Evolutionary conservation across 2,329 filamentous ascomycete species (phyloP).

Genomic region (Setomelanomma holmii): DNA sequence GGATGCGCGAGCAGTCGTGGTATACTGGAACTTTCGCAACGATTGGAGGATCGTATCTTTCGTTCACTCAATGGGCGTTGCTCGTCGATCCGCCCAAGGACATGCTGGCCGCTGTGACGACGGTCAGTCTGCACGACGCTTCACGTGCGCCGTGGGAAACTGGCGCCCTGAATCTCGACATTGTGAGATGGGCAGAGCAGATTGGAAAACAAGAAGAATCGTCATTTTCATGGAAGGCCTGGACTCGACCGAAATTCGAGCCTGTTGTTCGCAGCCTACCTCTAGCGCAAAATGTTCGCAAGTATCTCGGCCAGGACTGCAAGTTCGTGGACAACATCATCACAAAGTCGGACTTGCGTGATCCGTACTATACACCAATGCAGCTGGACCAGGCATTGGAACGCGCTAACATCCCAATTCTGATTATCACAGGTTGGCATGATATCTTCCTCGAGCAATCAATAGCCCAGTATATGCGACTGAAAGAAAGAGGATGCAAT

Average conservation of each 20-base stretch:
- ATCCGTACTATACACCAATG: slow-evolving; percentile 15
- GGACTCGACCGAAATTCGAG: background rate
- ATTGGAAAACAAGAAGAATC: slow-evolving; percentile 9
- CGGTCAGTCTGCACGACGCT: slow-evolving; percentile 14
- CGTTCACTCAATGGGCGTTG: slow-evolving; percentile 15
- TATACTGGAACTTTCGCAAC: slow-evolving; percentile 17
- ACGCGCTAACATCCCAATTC: slow-evolving; percentile 15
- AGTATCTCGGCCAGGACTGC: background rate
- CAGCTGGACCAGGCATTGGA: slow-evolving; percentile 12
- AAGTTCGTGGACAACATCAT: slow-evolving; percentile 13
- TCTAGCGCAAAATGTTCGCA: slow-evolving; percentile 2
- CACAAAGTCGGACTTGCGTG: slow-evolving; percentile 4
- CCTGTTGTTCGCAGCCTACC: slow-evolving; percentile 8
- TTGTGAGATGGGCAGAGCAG: slow-evolving; percentile 9
- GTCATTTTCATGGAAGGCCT: background rate
- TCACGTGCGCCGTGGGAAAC: slow-evolving; percentile 7
- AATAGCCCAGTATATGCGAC: slow-evolving; percentile 21
- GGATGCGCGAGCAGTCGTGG: slow-evolving; percentile 19
- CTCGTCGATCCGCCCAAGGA: slow-evolving; percentile 15
- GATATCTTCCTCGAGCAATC: slow-evolving; percentile 19
- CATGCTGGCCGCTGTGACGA: slow-evolving; percentile 14
- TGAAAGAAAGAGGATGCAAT: slow-evolving; percentile 11
- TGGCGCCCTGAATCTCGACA: slow-evolving; percentile 14
- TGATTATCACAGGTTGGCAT: slow-evolving; percentile 21
- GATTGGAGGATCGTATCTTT: slow-evolving; percentile 11